Percentiles rank a stretch among this genome's conserved stretches.
Conservation (phyloP, 179 eudicot species). For the Monotropa hypopitys region DNA sequence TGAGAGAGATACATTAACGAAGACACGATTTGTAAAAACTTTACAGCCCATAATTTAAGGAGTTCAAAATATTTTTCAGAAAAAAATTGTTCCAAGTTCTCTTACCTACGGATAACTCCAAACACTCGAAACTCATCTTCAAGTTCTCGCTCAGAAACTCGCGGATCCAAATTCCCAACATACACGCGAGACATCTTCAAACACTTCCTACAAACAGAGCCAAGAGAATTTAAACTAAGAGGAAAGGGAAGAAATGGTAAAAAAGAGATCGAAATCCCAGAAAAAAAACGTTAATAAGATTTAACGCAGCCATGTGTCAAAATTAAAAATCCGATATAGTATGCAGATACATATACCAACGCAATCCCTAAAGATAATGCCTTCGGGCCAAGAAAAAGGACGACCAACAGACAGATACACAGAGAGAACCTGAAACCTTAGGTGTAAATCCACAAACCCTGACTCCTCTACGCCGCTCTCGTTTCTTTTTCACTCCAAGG, state of each 20-base stretch:
- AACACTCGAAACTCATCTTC: conserved; percentile 74
- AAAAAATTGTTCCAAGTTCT: too few species aligned
- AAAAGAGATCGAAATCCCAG: not conserved
- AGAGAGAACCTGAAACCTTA: not conserved
- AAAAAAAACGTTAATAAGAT: not conserved
- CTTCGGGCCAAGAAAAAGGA: not conserved
- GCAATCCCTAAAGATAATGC: not conserved
- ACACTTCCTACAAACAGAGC: not conserved
- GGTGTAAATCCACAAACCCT: not conserved
- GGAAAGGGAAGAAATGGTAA: not conserved
- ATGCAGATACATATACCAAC: not conserved
- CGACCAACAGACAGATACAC: not conserved
- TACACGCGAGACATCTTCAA: conserved; percentile 55
- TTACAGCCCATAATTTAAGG: not conserved
- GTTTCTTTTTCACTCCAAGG: not conserved
- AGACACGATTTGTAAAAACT: not conserved
- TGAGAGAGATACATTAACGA: not conserved
- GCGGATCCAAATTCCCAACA: conserved; percentile 63
- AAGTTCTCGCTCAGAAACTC: conserved; percentile 61
- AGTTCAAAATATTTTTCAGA: not conserved
- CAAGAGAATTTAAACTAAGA: not conserved
- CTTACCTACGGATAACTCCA: conserved; percentile 71
- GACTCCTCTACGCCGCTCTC: not conserved
- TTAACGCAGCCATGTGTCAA: not conserved
- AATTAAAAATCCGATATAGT: not conserved